Evolutionary conservation across 257 asterid species (phyloP), one percentile per base, ranked within the genome.

Genomic region (Craterostigma plantagineum): DNA sequence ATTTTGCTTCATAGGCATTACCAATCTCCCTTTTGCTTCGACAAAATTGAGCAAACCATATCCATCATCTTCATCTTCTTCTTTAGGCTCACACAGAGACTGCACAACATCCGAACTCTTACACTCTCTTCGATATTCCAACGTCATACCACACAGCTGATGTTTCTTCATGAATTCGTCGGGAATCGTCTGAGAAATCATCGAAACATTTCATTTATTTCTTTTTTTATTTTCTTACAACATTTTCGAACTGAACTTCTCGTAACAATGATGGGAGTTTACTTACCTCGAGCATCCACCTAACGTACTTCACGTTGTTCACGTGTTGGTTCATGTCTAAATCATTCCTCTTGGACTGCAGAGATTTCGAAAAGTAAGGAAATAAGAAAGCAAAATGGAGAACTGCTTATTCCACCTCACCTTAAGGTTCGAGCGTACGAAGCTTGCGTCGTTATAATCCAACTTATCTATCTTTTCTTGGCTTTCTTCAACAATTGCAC

Each of bases 291-390:
- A 81, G 81, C 94, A 85, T 81, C 96, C 96, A 85, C 43, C 73
- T 36, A 4, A 81, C 77, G 44, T 81, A 81, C 65, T 77, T 85
- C n/a, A 77, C 94, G 46, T 81, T 77, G 75, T 85, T 85, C 17
- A 85, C 96, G 51, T 85, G 96, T 0, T 85, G 92, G 65, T 85
- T 85, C 96, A 85, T 81, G 79, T 85, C 96, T 69, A 85, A 46
- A 64, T 85, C 96, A 52, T 79, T 72, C 60, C 96, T 75, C 64
- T 73, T 81, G 10, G 94, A 81, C 96, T 85, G 79, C 62, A 61
- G 50, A 34, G 12, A 4, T 3, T 9, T n/a, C n/a, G n/a, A n/a
- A n/a, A 10, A 38, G 40, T 36, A 36, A 9, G 40, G 8, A 10
- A 12, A 12, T 4, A 42, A 8, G n/a, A n/a, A n/a, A n/a, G n/a